Conservation (phyloP, 2,329 filamentous ascomycete genomes). For the Colletotrichum endophyticum region DNA sequence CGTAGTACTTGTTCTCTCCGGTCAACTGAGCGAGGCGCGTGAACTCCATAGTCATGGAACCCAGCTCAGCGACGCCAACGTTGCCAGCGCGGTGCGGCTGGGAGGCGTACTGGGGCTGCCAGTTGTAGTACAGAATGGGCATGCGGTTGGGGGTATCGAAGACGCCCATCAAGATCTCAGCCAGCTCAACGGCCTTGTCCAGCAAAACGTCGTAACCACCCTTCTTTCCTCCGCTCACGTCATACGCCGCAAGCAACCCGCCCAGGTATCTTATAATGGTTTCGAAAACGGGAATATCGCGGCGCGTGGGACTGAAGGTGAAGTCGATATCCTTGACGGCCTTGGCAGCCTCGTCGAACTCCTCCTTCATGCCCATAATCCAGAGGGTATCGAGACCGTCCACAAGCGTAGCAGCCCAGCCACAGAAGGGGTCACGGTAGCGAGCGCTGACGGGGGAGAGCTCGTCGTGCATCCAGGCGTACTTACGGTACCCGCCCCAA, state of each 20-base stretch:
- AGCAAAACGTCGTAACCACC: constrained; percentile 70
- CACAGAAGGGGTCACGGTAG: constrained; percentile 83
- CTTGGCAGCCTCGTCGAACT: constrained; percentile 79
- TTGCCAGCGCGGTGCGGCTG: constrained; percentile 67
- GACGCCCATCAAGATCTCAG: constrained; percentile 78
- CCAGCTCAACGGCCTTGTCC: constrained; percentile 80
- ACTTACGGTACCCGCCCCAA: constrained; percentile 81
- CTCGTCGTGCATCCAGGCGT: constrained; percentile 89
- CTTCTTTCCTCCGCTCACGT: constrained; percentile 71
- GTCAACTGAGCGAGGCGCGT: constrained; percentile 88
- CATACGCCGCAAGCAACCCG: constrained; percentile 84
- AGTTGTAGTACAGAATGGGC: constrained; percentile 82
- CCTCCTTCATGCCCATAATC: constrained; percentile 81
- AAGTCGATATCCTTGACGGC: constrained; percentile 81
- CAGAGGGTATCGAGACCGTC: constrained; percentile 84
- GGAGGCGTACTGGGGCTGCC: constrained; percentile 69
- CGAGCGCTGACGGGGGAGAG: constrained; percentile 73
- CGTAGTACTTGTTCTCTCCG: constrained; percentile 82
- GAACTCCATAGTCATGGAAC: constrained; percentile 85
- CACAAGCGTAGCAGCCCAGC: constrained; percentile 87
- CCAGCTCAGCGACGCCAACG: constrained; percentile 73
- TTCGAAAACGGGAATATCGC: constrained; percentile 88
- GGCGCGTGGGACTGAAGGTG: constrained; percentile 65
- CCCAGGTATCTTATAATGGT: constrained; percentile 92
- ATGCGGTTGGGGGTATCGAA: constrained; percentile 96